Evolutionary conservation across 768 basidiomycete species (phyloP).

Genomic region (Kwoniella sp.): DNA sequence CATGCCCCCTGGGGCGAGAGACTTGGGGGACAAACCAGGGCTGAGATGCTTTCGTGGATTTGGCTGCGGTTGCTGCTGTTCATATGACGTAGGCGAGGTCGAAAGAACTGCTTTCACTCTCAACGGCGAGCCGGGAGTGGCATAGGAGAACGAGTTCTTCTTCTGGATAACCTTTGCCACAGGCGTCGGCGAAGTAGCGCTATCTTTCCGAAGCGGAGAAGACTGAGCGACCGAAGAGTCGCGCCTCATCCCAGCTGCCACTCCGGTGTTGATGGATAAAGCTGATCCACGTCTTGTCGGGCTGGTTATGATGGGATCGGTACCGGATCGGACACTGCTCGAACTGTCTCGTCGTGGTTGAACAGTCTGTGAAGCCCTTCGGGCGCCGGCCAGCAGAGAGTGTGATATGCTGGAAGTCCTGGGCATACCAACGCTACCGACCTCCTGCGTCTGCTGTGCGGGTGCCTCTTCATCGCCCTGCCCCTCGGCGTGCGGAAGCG

Average conservation of each 20-base stretch:
- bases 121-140: conserved; percentile 29
- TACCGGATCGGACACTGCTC: not conserved
- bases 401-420: conserved; percentile 14
- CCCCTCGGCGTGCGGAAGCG: conserved; percentile 4
- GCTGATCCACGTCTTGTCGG: not conserved
- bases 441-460: not conserved
- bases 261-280: not conserved
- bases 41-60: not conserved
- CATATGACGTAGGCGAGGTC: not conserved
- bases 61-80: not conserved
- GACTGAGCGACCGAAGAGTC: conserved; percentile 7
- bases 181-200: conserved; percentile 2
- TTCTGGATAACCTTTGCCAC: conserved; percentile 20
- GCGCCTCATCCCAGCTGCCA: not conserved
- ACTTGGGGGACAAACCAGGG: conserved; percentile 23
- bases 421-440: not conserved
- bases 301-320: not conserved
- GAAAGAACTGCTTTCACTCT: conserved; percentile 12
- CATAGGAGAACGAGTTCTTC: conserved; percentile 37
- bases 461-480: not conserved
- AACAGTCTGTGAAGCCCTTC: conserved; percentile 10
- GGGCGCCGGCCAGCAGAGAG: conserved; percentile 11
- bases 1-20: not conserved
- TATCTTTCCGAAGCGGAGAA: conserved; percentile 26
- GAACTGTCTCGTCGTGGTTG: conserved; percentile 1